Base-by-base conservation (phyloP, 192 early-diverging fungal species). In the Coemansia sp. region DNA sequence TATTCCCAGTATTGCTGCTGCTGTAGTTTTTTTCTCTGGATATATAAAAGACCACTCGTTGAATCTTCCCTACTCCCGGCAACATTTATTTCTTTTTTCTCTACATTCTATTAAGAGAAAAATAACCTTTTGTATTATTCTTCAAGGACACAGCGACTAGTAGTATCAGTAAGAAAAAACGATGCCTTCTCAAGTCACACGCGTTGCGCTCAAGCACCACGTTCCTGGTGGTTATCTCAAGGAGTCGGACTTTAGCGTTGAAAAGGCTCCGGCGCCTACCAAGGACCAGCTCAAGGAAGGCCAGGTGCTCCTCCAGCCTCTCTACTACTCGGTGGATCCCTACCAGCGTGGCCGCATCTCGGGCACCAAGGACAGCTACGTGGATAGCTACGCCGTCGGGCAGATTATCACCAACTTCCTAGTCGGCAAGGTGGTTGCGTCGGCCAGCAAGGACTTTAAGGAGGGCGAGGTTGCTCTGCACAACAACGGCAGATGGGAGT, bases 391-490 rank as follows among this genome's bases (percentile, higher is more conserved):
- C 67, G 17, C 64, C 12, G n/a, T 88, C 12, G 89, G 87, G 39
- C 51, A 89, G 38, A 80, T 88, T 13, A 46, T 73, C 48, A 53
- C 32, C 40, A 65, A 65, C 6, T 49, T 62, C 1, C 60, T 65
- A 25, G 85, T 94, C 61, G 85, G 76, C 37, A 70, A 85, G 41
- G 92, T 95, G 4, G 62, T 89, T 61, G 84, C 87, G 25, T 89
- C 88, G n/a, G 82, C 79, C 46, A 87, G 85, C 71, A 64, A 75
- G 22, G 81, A 85, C 4, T 86, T 85, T 60, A 74, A 74, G 22
- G 80, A 84, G 14, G 92, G 91, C 38, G 95, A 95, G 56, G 82
- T 93, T 17, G 93, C 93, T 64, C 90, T 87, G 66, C 90, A 92
- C 48, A 86, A 90, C 59, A 88, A 93, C 20, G 90, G 88, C 59